Percentiles rank a stretch among this genome's conserved stretches.
phyloP scores from a whole-genome alignment of 495 filamentous ascomycete genomes.

The Tuber borchii region DNA sequence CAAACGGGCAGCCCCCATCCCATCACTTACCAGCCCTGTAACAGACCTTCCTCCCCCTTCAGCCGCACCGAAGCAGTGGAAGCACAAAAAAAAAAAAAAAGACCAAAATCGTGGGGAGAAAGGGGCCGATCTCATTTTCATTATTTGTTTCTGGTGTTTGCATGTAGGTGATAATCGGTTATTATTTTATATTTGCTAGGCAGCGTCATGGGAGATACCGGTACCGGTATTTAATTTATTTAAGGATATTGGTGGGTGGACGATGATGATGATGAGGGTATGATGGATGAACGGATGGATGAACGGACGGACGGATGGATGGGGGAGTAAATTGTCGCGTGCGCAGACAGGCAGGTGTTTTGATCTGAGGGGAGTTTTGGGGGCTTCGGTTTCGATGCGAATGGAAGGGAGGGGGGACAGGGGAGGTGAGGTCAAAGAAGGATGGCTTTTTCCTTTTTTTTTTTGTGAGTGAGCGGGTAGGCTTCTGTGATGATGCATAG shows the following conservation, averaged over 20 bases:
- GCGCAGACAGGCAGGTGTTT: not conserved
- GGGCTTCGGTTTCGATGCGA: no score
- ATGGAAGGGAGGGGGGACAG: not conserved
- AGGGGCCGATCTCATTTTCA: not conserved
- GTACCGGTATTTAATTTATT: not conserved
- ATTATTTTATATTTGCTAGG: not conserved
- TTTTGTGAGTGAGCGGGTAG: not conserved
- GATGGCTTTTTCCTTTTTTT: not conserved
- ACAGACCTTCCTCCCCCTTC: not conserved
- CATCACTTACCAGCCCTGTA: not conserved
- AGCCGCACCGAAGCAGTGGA: not conserved
- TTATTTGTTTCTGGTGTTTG: not conserved
- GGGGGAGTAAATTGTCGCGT: conserved; percentile 3
- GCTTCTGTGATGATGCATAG: not conserved
- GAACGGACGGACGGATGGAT: not conserved
- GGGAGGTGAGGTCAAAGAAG: not conserved
- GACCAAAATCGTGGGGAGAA: not conserved
- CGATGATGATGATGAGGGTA: not conserved
- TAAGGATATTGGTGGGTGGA: not conserved
- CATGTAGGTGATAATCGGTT: not conserved
- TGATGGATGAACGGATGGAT: not conserved
- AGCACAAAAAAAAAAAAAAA: not conserved
- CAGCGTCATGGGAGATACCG: not conserved
- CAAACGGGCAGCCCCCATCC: not conserved
- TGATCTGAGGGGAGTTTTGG: no score